Conservation (phyloP, 139 green algal species). For the Closterium sp. region DNA sequence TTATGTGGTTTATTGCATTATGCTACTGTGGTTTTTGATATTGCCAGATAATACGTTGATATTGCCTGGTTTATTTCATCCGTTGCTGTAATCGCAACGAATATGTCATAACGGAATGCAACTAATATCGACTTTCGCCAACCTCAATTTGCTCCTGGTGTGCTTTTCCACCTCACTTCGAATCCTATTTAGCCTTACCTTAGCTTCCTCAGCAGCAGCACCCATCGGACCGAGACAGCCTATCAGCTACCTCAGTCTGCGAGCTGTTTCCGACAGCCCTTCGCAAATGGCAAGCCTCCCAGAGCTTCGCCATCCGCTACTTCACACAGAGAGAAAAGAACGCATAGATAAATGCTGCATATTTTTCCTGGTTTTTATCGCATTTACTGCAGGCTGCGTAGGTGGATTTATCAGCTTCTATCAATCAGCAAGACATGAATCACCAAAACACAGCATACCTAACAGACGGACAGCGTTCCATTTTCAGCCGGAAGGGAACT, state of each 20-base stretch:
- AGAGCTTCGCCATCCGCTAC: not conserved
- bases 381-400: not conserved
- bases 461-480: constrained; percentile 21
- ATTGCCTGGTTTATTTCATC: no score
- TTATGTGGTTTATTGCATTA: no score
- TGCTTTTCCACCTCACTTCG: no score
- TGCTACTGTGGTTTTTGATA: no score
- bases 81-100: no score
- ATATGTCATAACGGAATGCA: no score
- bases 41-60: no score
- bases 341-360: not conserved
- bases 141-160: no score
- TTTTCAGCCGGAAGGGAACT: constrained; percentile 28
- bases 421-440: not conserved
- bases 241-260: not conserved
- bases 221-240: not conserved
- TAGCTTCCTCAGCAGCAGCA: not conserved
- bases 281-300: not conserved
- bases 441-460: not conserved
- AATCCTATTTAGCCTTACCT: no score
- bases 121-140: no score
- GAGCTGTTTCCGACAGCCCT: not conserved
- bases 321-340: not conserved
- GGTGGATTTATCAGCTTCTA: not conserved
- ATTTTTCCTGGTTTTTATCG: not conserved